Evolutionary conservation across 208 protist species (phyloP).

Genomic region (Vickermania ingenoplastis): DNA sequence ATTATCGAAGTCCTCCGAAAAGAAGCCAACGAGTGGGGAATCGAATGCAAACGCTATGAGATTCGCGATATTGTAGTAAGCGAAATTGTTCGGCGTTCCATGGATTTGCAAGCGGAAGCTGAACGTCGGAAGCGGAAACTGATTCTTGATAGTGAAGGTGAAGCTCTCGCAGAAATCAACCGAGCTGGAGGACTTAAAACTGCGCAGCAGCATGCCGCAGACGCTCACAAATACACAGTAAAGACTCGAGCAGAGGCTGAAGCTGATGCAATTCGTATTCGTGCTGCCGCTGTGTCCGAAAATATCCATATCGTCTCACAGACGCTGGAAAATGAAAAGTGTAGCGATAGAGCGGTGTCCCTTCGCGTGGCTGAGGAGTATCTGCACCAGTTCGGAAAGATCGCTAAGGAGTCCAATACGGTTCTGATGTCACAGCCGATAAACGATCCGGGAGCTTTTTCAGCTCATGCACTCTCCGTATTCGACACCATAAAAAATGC

Average conservation of each 20-base stretch:
- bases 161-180: slow-evolving; percentile 82
- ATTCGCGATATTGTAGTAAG: slow-evolving; percentile 94
- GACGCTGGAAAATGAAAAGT: slow-evolving; percentile 25
- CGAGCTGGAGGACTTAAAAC: slow-evolving; percentile 79
- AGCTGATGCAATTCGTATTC: slow-evolving; percentile 44
- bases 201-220: slow-evolving; percentile 79
- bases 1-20: slow-evolving; percentile 89
- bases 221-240: slow-evolving; percentile 77
- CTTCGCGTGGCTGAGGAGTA: slow-evolving; percentile 90
- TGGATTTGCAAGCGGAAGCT: slow-evolving; percentile 95
- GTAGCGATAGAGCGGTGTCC: slow-evolving; percentile 58
- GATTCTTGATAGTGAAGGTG: slow-evolving; percentile 92
- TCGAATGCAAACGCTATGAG: slow-evolving; percentile 94
- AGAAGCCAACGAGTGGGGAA: slow-evolving; percentile 92
- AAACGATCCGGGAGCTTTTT: slow-evolving; percentile 78
- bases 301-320: slow-evolving; percentile 51
- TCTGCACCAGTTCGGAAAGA: slow-evolving; percentile 83
- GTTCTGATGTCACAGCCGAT: slow-evolving; percentile 91
- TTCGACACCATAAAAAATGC: slow-evolving; percentile 56
- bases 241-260: slow-evolving; percentile 43
- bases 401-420: slow-evolving; percentile 91
- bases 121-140: slow-evolving; percentile 92
- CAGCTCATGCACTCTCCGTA: slow-evolving; percentile 88
- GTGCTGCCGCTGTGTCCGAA: slow-evolving; percentile 53
- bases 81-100: slow-evolving; percentile 87